A percentile compares a stretch with the other conserved stretches of the same genome.
phyloP scores from a whole-genome alignment of 495 filamentous ascomycete species.

The Trypethelium eluteriae region DNA sequence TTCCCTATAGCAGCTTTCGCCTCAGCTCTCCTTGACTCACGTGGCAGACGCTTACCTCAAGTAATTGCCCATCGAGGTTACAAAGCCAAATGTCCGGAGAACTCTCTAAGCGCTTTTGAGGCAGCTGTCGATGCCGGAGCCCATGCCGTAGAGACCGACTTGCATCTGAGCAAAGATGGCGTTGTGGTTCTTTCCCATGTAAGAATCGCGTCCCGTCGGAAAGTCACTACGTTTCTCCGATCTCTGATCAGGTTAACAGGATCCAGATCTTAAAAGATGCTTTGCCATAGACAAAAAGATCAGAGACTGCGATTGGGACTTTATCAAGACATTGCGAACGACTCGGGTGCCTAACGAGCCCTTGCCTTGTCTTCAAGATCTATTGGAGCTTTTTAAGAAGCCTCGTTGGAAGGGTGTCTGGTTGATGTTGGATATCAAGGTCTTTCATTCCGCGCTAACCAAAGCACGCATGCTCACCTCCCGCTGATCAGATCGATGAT shows the following conservation, averaged over 20 bases:
- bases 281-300: slow-evolving; percentile 64
- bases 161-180: slow-evolving; percentile 74
- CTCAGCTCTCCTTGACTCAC: slow-evolving; percentile 14
- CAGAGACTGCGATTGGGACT: slow-evolving; percentile 64
- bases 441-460: slow-evolving; percentile 28
- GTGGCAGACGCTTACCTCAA: slow-evolving; percentile 48
- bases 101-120: slow-evolving; percentile 70
- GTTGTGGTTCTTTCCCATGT: slow-evolving; percentile 85
- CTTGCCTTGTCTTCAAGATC: slow-evolving; percentile 66
- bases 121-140: slow-evolving; percentile 64
- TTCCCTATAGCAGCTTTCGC: slow-evolving; percentile 22
- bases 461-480: not conserved
- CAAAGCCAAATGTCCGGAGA: slow-evolving; percentile 73
- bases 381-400: slow-evolving; percentile 60
- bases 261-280: slow-evolving; percentile 66
- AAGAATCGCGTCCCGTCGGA: slow-evolving; percentile 24
- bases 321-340: slow-evolving; percentile 62
- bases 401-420: slow-evolving; percentile 59
- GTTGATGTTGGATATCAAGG: slow-evolving; percentile 85
- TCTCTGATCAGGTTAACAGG: slow-evolving; percentile 41
- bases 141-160: slow-evolving; percentile 79
- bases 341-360: slow-evolving; percentile 55
- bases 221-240: not conserved
- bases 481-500: slow-evolving; percentile 49
- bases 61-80: slow-evolving; percentile 81